phyloP scores from a whole-genome alignment of 2,329 filamentous ascomycete genomes.

The Aciculosporium take region DNA sequence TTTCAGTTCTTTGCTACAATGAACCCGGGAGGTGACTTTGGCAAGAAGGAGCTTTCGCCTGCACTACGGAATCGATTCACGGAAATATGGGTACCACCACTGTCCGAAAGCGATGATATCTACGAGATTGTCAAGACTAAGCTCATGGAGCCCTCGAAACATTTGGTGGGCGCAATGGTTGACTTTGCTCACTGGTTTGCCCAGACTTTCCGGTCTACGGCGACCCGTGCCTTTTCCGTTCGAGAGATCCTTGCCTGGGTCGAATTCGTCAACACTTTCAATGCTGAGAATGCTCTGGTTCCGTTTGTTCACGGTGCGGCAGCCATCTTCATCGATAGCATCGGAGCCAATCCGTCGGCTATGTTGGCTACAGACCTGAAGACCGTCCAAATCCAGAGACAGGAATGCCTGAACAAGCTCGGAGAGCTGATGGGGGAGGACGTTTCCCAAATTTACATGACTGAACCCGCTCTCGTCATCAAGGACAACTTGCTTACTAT shows the following conservation, averaged over 20 bases:
- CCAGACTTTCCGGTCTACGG: slow-evolving; percentile 58
- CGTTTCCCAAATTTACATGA: slow-evolving; percentile 50
- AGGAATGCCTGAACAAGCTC: slow-evolving; percentile 59
- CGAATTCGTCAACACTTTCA: slow-evolving; percentile 67
- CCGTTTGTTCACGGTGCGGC: slow-evolving; percentile 69
- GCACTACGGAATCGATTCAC: slow-evolving; percentile 93
- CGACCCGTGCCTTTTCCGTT: slow-evolving; percentile 69
- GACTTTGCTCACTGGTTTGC: slow-evolving; percentile 91
- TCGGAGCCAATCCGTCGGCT: slow-evolving; percentile 88
- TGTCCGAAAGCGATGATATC: slow-evolving; percentile 76
- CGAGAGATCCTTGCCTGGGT: slow-evolving; percentile 90
- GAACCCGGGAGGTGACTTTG: slow-evolving; percentile 98
- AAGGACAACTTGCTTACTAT: slow-evolving; percentile 42
- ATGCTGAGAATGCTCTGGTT: slow-evolving; percentile 28
- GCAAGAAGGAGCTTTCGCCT: slow-evolving; percentile 92
- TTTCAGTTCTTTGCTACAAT: slow-evolving; percentile 98
- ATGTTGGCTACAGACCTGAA: slow-evolving; percentile 59
- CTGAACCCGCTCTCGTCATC: slow-evolving; percentile 43
- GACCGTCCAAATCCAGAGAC: slow-evolving; percentile 56
- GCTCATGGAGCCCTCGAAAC: slow-evolving; percentile 39
- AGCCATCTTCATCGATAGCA: slow-evolving; percentile 88
- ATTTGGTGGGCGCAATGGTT: slow-evolving; percentile 57
- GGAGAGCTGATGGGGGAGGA: slow-evolving; percentile 50
- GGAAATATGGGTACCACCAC: slow-evolving; percentile 90
- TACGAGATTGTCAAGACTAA: slow-evolving; percentile 74